phyloP scores from a whole-genome alignment of 2,329 filamentous ascomycete species.

The Emergomyces pasteurianus region DNA sequence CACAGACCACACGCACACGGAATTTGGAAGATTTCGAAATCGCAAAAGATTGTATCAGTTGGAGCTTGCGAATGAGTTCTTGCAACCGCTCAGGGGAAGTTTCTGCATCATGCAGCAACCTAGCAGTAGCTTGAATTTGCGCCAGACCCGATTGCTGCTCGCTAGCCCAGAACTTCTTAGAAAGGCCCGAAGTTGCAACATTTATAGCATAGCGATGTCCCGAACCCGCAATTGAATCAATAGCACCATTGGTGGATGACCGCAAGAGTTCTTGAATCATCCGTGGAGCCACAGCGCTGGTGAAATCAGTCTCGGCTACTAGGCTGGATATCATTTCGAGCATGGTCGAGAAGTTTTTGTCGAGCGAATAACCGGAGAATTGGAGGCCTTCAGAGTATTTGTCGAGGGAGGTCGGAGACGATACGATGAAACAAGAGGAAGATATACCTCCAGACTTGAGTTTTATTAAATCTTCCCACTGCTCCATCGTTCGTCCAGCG shows the following conservation, averaged over 20 bases:
- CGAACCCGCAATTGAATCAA: constrained; percentile 82
- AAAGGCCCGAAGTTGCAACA: constrained; percentile 70
- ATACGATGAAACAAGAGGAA: constrained; percentile 70
- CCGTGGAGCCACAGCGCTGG: constrained; percentile 64
- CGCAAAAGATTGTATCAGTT: constrained; percentile 69
- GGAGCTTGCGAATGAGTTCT: constrained; percentile 71
- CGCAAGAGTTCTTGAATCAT: constrained; percentile 81
- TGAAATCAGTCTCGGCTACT: constrained; percentile 80
- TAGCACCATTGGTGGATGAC: constrained; percentile 72
- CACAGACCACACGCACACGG: constrained; percentile 77
- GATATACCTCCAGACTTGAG: constrained; percentile 87
- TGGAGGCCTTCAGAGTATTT: constrained; percentile 68
- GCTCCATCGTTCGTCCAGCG: constrained; percentile 76
- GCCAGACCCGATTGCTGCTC: constrained; percentile 86
- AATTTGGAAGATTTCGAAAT: constrained; percentile 56
- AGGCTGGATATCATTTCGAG: constrained; percentile 71
- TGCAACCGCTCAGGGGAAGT: constrained; percentile 56
- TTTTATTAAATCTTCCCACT: constrained; percentile 91
- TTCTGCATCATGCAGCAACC: constrained; percentile 56
- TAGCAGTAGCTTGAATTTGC: constrained; percentile 74
- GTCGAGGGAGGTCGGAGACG: constrained; percentile 60
- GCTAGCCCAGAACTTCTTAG: constrained; percentile 55
- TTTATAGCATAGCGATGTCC: constrained; percentile 79
- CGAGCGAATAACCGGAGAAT: constrained; percentile 76
- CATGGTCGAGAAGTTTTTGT: constrained; percentile 84